phyloP scores from a whole-genome alignment of 1,284 basidiomycete genomes.

The Leccinum pseudoinsigne region DNA sequence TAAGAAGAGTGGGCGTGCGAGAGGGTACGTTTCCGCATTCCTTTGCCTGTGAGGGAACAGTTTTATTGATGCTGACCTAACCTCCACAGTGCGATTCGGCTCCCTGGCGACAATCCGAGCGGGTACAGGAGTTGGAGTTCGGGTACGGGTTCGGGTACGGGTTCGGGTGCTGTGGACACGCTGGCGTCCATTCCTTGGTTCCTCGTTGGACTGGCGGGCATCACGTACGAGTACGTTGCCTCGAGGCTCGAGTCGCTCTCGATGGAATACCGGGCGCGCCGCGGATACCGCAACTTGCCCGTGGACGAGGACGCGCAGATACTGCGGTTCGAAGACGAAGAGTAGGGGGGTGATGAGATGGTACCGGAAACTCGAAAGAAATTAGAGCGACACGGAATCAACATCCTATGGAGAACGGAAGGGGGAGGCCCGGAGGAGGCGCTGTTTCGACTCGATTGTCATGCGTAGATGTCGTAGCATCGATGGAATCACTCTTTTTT shows the following conservation, averaged over 20 bases:
- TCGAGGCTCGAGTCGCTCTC: slow-evolving; percentile 46
- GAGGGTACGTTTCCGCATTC: slow-evolving; percentile 57
- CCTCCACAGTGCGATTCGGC: slow-evolving; percentile 65
- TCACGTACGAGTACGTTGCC: slow-evolving; percentile 67
- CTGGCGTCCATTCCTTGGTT: slow-evolving; percentile 88
- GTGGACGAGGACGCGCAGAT: slow-evolving; percentile 90
- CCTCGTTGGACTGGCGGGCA: slow-evolving; percentile 73
- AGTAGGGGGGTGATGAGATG: slow-evolving; percentile 32
- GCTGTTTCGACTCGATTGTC: background rate
- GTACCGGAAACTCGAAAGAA: background rate
- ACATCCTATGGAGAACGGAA: background rate
- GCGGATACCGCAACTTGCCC: slow-evolving; percentile 81
- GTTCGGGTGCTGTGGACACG: slow-evolving; percentile 49
- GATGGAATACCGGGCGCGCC: slow-evolving; percentile 46
- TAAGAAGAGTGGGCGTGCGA: slow-evolving; percentile 60
- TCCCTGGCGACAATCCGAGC: slow-evolving; percentile 51
- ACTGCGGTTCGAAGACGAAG: slow-evolving; percentile 79
- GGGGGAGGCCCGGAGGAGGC: background rate
- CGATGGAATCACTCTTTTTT: background rate
- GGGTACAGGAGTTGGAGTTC: slow-evolving; percentile 41
- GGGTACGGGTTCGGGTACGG: slow-evolving; percentile 44
- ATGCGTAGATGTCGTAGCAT: background rate
- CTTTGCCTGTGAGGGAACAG: background rate
- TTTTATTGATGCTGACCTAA: slow-evolving; percentile 10
- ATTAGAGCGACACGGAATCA: background rate